A percentile compares a stretch with the other conserved stretches of the same genome.
Evolutionary conservation across 305 asterid species (phyloP).

Genomic region (Fraxinus paxiana): DNA sequence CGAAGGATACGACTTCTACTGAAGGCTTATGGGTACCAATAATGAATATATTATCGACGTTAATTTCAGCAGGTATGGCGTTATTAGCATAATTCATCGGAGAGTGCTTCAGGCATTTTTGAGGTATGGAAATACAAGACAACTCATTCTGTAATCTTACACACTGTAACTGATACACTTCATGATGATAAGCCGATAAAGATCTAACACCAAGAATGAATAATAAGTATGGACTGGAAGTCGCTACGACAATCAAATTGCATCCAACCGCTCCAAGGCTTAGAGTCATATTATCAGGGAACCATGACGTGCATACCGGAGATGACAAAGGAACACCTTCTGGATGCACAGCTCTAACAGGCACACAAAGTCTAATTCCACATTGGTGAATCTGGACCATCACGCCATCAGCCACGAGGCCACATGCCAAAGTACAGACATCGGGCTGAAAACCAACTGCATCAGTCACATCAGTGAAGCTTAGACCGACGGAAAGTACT

Average conservation of each 20-base stretch:
- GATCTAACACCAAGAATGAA: slow-evolving; percentile 70
- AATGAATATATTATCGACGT: slow-evolving; percentile 48
- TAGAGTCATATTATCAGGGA: slow-evolving; percentile 62
- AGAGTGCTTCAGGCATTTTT: slow-evolving; percentile 39
- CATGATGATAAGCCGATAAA: slow-evolving; percentile 38
- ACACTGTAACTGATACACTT: slow-evolving; percentile 65
- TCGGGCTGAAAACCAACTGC: slow-evolving; percentile 75
- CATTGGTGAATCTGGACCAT: slow-evolving; percentile 74
- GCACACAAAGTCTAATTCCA: slow-evolving; percentile 80
- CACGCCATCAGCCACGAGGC: slow-evolving; percentile 72
- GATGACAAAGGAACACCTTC: slow-evolving; percentile 55
- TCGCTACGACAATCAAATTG: slow-evolving; percentile 68
- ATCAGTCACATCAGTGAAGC: slow-evolving; percentile 91
- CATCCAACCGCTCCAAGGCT: slow-evolving; percentile 93
- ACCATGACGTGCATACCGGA: slow-evolving; percentile 68
- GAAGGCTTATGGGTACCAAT: slow-evolving; percentile 97
- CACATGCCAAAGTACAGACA: slow-evolving; percentile 93
- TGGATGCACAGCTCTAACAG: slow-evolving; percentile 45
- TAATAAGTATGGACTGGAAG: slow-evolving; percentile 76
- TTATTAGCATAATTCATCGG: slow-evolving; percentile 35
- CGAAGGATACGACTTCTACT: slow-evolving; percentile 74
- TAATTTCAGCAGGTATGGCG: slow-evolving; percentile 35
- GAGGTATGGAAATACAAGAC: slow-evolving; percentile 84
- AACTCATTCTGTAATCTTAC: slow-evolving; percentile 78
- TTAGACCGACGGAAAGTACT: slow-evolving; percentile 94